These are phyloP conservation scores for Chlamydomonas incerta DNA, from an alignment of 139 green algal genomes.

Conservation along the genomic window DNA sequence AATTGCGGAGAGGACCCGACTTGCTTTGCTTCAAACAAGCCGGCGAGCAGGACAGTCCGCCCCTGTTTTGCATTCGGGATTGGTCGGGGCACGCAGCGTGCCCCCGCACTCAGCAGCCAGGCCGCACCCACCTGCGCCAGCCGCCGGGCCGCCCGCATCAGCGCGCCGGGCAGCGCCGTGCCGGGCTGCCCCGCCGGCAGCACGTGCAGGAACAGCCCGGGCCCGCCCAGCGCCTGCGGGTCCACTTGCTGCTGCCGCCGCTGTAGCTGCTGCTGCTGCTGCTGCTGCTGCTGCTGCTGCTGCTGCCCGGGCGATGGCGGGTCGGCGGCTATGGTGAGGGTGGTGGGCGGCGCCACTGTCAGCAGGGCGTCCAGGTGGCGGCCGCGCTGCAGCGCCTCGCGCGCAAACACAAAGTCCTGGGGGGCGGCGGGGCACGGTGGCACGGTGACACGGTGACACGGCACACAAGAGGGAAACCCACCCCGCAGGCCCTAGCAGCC, in stretches of 20 bases:
- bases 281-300: no score
- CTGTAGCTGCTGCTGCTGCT: neutral
- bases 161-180: neutral
- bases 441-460: no score
- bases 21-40: no score
- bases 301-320: no score
- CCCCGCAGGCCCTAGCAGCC: no score
- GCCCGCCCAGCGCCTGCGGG: neutral
- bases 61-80: no score
- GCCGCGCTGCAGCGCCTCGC: conserved; percentile 18
- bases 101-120: no score
- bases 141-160: neutral
- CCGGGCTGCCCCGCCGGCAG: neutral
- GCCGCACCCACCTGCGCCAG: neutral
- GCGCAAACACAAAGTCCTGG: conserved; percentile 17
- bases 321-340: neutral
- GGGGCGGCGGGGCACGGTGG: neutral
- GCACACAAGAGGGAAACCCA: no score
- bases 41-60: no score
- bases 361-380: conserved; percentile 26
- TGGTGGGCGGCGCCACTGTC: neutral
- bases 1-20: no score
- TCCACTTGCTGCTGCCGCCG: neutral
- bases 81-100: no score
- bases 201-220: conserved; percentile 10